Percentiles rank a stretch among this genome's conserved stretches.
Conservation (phyloP, 1,284 basidiomycete genomes). For the Puccinia sorghi region DNA sequence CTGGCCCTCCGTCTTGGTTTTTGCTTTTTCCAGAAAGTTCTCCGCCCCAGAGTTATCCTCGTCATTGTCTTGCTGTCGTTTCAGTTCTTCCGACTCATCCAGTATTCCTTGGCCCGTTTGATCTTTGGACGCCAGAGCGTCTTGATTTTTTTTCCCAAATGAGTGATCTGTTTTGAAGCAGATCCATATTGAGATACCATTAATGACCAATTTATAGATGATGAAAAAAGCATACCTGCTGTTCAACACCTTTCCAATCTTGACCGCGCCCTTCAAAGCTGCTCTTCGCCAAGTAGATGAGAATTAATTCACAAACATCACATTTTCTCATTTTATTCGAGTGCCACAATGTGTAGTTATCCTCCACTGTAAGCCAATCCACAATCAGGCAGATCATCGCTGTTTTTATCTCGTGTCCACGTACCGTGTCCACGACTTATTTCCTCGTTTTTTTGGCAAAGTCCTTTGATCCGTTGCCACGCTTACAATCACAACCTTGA, state of each 20-base stretch:
- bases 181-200: background rate
- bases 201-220: background rate
- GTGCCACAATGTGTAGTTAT: background rate
- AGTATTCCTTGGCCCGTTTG: conserved; percentile 12
- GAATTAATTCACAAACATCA: background rate
- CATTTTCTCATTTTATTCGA: background rate
- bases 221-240: background rate
- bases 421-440: no score
- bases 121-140: background rate
- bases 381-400: background rate
- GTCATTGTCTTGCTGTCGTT: background rate
- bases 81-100: background rate
- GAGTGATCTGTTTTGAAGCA: background rate
- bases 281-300: background rate
- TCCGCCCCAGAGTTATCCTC: no score
- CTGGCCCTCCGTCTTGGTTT: background rate
- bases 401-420: background rate
- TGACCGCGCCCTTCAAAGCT: background rate
- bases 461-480: no score
- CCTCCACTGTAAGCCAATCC: background rate
- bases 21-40: background rate
- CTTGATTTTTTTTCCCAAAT: background rate
- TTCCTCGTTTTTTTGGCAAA: no score
- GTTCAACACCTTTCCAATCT: background rate
- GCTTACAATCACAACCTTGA: no score